These are phyloP conservation scores for Scedosporium minutisporum DNA, from an alignment of 2,329 filamentous ascomycete genomes.

Conservation along the genomic window DNA sequence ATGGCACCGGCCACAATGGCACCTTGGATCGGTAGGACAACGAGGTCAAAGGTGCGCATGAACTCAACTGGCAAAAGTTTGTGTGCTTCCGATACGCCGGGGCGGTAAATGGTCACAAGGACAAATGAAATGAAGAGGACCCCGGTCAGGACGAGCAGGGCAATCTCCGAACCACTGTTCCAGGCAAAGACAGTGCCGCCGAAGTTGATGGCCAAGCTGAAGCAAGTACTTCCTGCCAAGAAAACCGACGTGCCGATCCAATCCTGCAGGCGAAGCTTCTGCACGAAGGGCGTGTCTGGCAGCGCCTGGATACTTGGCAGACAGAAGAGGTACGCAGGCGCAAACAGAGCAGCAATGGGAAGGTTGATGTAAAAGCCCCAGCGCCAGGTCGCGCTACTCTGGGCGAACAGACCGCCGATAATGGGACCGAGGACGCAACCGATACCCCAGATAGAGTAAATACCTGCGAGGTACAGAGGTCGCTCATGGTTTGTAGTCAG, in stretches of 20 bases:
- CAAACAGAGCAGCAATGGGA: neutral
- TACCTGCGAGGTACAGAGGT: slow-evolving; percentile 16
- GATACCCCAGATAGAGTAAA: slow-evolving; percentile 28
- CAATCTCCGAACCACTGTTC: slow-evolving; percentile 32
- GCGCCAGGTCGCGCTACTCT: slow-evolving; percentile 28
- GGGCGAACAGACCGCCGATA: slow-evolving; percentile 32
- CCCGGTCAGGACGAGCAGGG: slow-evolving; percentile 31
- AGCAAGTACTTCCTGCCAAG: slow-evolving; percentile 18
- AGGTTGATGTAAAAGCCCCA: slow-evolving; percentile 19
- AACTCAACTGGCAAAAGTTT: slow-evolving; percentile 39
- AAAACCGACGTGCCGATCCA: neutral
- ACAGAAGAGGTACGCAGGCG: neutral
- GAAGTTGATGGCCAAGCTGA: slow-evolving; percentile 31
- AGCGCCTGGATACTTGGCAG: neutral
- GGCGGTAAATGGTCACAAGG: slow-evolving; percentile 15
- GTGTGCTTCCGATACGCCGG: slow-evolving; percentile 11
- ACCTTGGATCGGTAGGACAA: slow-evolving; percentile 7
- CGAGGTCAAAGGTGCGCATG: slow-evolving; percentile 14
- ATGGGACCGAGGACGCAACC: slow-evolving; percentile 37
- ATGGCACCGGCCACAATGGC: slow-evolving; percentile 12
- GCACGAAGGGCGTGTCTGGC: neutral
- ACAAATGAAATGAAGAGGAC: slow-evolving; percentile 32
- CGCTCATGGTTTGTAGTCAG: slow-evolving; percentile 16
- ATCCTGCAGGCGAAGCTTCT: neutral
- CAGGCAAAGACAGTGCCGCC: slow-evolving; percentile 40